Percentiles rank a stretch among this genome's conserved stretches.
Conservation (phyloP, 805 yeast genomes). For the Kluyveromyces siamensis region DNA sequence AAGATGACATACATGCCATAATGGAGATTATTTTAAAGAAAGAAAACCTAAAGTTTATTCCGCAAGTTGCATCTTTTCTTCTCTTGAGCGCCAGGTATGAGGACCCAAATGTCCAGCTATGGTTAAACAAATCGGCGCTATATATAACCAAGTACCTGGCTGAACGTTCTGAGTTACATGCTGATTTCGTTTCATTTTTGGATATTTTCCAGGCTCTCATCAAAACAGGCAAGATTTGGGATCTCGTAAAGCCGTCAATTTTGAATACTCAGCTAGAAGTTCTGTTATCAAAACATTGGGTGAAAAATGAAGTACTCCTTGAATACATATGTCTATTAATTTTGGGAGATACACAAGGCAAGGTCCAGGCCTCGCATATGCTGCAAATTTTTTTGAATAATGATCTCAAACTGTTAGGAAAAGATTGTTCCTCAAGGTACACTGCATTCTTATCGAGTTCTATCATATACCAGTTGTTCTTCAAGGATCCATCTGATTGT, state of each 20-base stretch:
- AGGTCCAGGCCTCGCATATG: slow-evolving; percentile 39
- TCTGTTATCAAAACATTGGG: slow-evolving; percentile 42
- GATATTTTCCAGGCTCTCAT: slow-evolving; percentile 28
- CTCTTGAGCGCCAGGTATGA: slow-evolving; percentile 9
- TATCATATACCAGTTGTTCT: slow-evolving; percentile 41
- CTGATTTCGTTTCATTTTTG: slow-evolving; percentile 28
- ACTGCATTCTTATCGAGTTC: slow-evolving; percentile 37
- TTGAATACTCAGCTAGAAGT: slow-evolving; percentile 61
- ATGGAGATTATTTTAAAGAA: slow-evolving; percentile 23
- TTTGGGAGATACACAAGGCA: slow-evolving; percentile 28
- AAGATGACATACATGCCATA: slow-evolving; percentile 17
- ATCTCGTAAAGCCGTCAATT: slow-evolving; percentile 35
- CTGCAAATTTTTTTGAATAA: slow-evolving; percentile 59
- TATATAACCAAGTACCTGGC: slow-evolving; percentile 59
- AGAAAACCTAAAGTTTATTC: slow-evolving; percentile 23
- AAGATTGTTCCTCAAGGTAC: slow-evolving; percentile 15
- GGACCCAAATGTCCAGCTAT: slow-evolving; percentile 22
- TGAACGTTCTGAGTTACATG: slow-evolving; percentile 30
- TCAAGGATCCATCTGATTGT: slow-evolving; percentile 35
- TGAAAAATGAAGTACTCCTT: slow-evolving; percentile 33
- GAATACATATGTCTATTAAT: slow-evolving; percentile 36
- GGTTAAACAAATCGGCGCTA: slow-evolving; percentile 52
- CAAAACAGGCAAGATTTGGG: slow-evolving; percentile 25
- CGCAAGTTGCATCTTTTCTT: slow-evolving; percentile 23
- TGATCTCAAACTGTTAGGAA: slow-evolving; percentile 31